A percentile compares a stretch with the other conserved stretches of the same genome.
These are phyloP conservation scores for Salix caprea DNA, from an alignment of 345 rosid genomes.

Conservation along the genomic window DNA sequence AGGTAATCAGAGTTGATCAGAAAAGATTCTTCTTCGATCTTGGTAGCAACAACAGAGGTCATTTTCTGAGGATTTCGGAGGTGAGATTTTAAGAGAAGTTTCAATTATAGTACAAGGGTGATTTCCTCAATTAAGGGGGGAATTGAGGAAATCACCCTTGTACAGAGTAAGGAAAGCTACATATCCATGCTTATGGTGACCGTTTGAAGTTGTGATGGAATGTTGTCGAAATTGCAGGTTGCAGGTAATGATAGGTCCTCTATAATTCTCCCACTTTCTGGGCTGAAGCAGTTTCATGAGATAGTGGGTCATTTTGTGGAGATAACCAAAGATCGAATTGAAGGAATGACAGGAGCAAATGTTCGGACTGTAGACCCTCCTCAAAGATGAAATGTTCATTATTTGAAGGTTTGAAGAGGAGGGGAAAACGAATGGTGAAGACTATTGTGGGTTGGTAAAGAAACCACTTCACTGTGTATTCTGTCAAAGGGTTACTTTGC, in stretches of 20 bases:
- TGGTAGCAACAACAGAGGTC: slow-evolving; percentile 92
- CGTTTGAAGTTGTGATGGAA: background rate
- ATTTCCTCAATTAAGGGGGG: too few species aligned
- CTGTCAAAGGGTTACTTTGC: slow-evolving; percentile 30
- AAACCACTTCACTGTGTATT: slow-evolving; percentile 15
- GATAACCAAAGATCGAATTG: slow-evolving; percentile 83
- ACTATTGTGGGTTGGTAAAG: background rate
- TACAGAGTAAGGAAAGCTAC: background rate
- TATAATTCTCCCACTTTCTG: slow-evolving; percentile 88
- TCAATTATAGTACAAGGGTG: too few species aligned
- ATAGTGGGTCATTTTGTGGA: slow-evolving; percentile 93
- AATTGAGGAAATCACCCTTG: background rate
- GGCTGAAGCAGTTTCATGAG: slow-evolving; percentile 90
- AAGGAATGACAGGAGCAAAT: slow-evolving; percentile 82
- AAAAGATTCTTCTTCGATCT: slow-evolving; percentile 94
- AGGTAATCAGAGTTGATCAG: slow-evolving; percentile 88
- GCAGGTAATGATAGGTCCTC: slow-evolving; percentile 95
- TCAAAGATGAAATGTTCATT: slow-evolving; percentile 56
- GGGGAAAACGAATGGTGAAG: background rate
- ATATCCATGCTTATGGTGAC: background rate
- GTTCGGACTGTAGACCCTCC: slow-evolving; percentile 89
- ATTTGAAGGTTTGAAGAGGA: slow-evolving; percentile 1
- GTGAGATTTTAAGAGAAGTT: slow-evolving; percentile 26
- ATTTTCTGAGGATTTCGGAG: slow-evolving; percentile 96
- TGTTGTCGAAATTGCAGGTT: slow-evolving; percentile 49